Evolutionary conservation across 306 rosid genomes (phyloP).

Genomic region (Bauhinia variegata): DNA sequence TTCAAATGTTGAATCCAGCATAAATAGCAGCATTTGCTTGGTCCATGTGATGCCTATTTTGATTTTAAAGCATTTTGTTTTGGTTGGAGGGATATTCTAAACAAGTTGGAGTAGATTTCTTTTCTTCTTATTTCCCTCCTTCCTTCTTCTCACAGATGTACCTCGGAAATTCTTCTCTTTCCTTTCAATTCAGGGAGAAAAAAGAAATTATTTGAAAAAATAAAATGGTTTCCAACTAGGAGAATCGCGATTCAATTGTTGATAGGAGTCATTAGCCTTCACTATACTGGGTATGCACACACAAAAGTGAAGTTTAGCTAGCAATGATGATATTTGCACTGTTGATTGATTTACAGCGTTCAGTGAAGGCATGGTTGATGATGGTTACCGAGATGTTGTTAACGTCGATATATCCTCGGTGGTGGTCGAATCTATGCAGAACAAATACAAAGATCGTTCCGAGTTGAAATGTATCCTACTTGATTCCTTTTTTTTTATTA

Average conservation of each 20-base stretch:
- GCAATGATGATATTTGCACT: background rate
- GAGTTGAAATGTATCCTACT: conserved; percentile 65
- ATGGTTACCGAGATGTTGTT: conserved; percentile 73
- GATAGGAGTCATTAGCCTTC: background rate
- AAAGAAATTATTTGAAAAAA: too few relatives aligned
- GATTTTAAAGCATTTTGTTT: conserved; percentile 19
- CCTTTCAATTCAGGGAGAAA: background rate
- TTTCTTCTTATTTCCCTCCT: background rate
- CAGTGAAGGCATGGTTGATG: conserved; percentile 77
- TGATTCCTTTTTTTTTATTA: background rate
- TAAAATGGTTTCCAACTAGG: background rate
- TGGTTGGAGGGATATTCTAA: background rate
- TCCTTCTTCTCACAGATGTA: background rate
- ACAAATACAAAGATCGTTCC: conserved; percentile 54
- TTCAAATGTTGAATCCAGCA: background rate
- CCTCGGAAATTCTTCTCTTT: background rate
- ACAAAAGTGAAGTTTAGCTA: conserved; percentile 4
- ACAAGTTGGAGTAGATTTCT: background rate
- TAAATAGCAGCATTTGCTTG: too few relatives aligned
- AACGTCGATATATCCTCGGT: conserved; percentile 80
- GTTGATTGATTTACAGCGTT: conserved; percentile 54
- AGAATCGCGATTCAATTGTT: background rate
- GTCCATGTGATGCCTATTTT: background rate
- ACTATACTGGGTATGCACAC: background rate
- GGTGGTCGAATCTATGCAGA: conserved; percentile 74